Percentiles rank a stretch among this genome's conserved stretches.
Conservation (phyloP, 2,329 filamentous ascomycete genomes). For the Chalaropsis ovoidea region DNA sequence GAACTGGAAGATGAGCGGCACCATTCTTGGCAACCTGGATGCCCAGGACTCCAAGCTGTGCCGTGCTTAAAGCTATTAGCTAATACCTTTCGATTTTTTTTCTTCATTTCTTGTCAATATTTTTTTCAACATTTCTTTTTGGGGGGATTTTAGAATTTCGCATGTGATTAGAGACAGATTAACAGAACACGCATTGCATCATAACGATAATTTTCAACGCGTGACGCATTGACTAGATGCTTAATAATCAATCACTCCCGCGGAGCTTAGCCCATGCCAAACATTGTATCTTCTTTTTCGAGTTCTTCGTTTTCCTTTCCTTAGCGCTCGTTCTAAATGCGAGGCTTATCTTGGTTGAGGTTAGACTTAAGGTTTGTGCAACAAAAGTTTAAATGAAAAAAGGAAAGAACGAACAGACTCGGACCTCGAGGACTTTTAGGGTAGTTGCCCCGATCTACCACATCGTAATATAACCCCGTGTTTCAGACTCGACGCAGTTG, state of each 20-base stretch:
- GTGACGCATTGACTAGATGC: neutral
- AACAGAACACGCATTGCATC: constrained; percentile 11
- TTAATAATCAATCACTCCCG: neutral
- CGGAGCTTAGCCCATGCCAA: neutral
- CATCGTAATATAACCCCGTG: neutral
- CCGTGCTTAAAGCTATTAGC: constrained; percentile 13
- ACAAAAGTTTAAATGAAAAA: too few relatives aligned
- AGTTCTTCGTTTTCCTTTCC: neutral
- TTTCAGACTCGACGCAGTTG: neutral
- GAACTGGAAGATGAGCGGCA: constrained; percentile 35
- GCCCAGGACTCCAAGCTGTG: constrained; percentile 35
- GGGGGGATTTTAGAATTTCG: constrained; percentile 5
- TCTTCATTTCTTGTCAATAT: constrained; percentile 5
- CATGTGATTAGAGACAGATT: constrained; percentile 4
- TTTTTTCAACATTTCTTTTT: constrained; percentile 30
- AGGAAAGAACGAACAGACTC: too few relatives aligned
- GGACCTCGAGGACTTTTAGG: neutral
- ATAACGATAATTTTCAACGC: neutral
- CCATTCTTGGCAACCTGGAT: constrained; percentile 29
- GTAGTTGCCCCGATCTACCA: neutral
- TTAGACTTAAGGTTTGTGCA: too few relatives aligned
- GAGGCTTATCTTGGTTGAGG: too few relatives aligned
- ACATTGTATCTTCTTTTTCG: neutral
- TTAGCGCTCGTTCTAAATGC: neutral
- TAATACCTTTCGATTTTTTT: neutral